Evolutionary conservation across 108 stramenopile species (phyloP).

Genomic region (Cylindrotheca closterium): DNA sequence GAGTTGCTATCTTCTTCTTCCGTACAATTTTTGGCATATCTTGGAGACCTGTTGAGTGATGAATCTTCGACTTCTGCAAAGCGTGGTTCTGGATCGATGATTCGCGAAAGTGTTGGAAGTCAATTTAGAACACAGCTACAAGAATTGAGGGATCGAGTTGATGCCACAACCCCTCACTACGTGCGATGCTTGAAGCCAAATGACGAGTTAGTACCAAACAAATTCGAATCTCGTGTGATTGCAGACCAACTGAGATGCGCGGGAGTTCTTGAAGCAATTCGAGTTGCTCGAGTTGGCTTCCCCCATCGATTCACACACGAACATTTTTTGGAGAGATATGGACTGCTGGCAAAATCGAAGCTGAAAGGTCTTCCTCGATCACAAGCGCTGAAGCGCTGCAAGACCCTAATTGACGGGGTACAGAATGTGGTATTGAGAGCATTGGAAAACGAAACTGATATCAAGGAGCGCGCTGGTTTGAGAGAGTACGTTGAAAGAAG

Average conservation of each 20-base stretch:
- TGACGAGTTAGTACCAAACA: constrained; percentile 72
- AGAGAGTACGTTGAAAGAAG: constrained; percentile 14
- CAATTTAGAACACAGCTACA: constrained; percentile 91
- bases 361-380: background rate
- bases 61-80: constrained; percentile 24
- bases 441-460: constrained; percentile 4
- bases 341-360: constrained; percentile 30
- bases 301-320: constrained; percentile 91
- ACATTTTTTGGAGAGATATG: constrained; percentile 82
- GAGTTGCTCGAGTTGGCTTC: constrained; percentile 97
- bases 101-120: constrained; percentile 58
- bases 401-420: constrained; percentile 9
- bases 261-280: constrained; percentile 98
- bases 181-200: constrained; percentile 99
- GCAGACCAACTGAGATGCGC: constrained; percentile 95
- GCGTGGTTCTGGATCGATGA: constrained; percentile 37
- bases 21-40: constrained; percentile 36
- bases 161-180: constrained; percentile 95
- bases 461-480: background rate
- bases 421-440: constrained; percentile 15
- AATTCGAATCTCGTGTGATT: constrained; percentile 70
- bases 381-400: constrained; percentile 10
- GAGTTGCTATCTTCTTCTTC: constrained; percentile 69
- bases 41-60: constrained; percentile 34
- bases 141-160: constrained; percentile 84